Evolutionary conservation across 805 yeast species (phyloP).

Genomic region (Pichia eremophila): DNA sequence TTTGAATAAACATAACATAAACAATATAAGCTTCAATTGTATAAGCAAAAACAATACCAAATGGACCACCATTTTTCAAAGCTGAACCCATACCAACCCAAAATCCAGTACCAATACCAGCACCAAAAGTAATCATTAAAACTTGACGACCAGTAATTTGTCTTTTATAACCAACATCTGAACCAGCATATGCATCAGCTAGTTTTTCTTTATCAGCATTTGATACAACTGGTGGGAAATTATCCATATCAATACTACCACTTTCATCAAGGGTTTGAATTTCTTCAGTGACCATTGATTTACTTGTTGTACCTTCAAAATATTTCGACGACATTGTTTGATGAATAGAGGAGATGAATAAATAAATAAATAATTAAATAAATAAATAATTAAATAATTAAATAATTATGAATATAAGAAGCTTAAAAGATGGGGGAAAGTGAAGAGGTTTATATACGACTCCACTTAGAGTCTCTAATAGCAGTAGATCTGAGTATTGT

Average conservation of each 20-base stretch:
- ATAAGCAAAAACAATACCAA: conserved; percentile 44
- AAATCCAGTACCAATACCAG: conserved; percentile 75
- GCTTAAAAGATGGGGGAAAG: too few relatives aligned
- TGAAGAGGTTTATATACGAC: too few relatives aligned
- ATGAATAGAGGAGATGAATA: too few relatives aligned
- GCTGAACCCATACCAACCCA: conserved; percentile 49
- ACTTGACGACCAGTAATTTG: conserved; percentile 35
- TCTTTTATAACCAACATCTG: conserved; percentile 25
- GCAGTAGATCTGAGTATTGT: too few relatives aligned
- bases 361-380: too few relatives aligned
- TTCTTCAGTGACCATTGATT: conserved; percentile 1
- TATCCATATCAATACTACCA: conserved; percentile 1
- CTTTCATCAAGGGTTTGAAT: conserved; percentile 1
- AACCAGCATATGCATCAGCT: conserved; percentile 10
- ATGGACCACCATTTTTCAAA: conserved; percentile 37
- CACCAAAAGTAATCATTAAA: conserved; percentile 73
- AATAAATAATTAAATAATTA: too few relatives aligned
- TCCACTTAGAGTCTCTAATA: too few relatives aligned
- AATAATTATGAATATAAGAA: too few relatives aligned
- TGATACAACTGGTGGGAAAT: conserved; percentile 15
- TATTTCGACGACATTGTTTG: not conserved
- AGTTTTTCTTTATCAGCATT: conserved; percentile 21
- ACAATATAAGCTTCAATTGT: conserved; percentile 48
- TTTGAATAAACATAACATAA: conserved; percentile 49
- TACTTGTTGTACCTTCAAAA: not conserved